Evolutionary conservation across 2,329 filamentous ascomycete species (phyloP), one percentile per base, ranked within the genome.

Genomic region (Hypoxylon sp.): DNA sequence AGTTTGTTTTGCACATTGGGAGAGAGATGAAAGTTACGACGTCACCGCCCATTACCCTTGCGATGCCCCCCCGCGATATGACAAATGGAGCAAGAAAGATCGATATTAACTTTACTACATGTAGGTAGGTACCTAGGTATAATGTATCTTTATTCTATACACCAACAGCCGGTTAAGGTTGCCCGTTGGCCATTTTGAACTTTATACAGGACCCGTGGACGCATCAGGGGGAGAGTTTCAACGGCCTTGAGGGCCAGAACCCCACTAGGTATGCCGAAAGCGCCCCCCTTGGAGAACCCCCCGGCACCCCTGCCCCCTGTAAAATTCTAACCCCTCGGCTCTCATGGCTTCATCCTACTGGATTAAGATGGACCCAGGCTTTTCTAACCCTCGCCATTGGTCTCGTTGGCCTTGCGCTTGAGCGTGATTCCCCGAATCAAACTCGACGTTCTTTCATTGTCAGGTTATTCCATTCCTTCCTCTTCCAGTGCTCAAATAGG

Each of bases 341-440:
- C 57, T 68, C 60, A 68, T 62, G 67, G 64, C 65, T 62, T 65
- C 65, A 67, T 67, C 65, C 63, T 70, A 72, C 67, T 72, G 69
- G 69, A 62, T 67, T 66, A 67, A 70, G 59, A 57, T 68, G 68
- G 65, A 62, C 63, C 68, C 63, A 63, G 65, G 62, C 41, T 46
- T 53, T 41, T 68, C 48, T 63, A 36, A 65, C 51, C 50, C 61
- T 69, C 67, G 67, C 50, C n/a, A 69, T 69, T 70, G 68, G 68
- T 52, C 57, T 65, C 21, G 58, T 60, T 60, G 49, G 63, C 46
- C 58, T 63, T 68, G 63, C 62, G 60, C 60, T 57, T 70, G 67
- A 69, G 69, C 69, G 69, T 72, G 67, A 70, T 72, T 70, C 64
- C 67, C 69, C 69, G 67, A 72, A 63, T 71, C 66, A 65, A 65